A percentile compares a stretch with the other conserved stretches of the same genome.
These are phyloP conservation scores for Glycine soja DNA, from an alignment of 306 rosid genomes.

Conservation along the genomic window DNA sequence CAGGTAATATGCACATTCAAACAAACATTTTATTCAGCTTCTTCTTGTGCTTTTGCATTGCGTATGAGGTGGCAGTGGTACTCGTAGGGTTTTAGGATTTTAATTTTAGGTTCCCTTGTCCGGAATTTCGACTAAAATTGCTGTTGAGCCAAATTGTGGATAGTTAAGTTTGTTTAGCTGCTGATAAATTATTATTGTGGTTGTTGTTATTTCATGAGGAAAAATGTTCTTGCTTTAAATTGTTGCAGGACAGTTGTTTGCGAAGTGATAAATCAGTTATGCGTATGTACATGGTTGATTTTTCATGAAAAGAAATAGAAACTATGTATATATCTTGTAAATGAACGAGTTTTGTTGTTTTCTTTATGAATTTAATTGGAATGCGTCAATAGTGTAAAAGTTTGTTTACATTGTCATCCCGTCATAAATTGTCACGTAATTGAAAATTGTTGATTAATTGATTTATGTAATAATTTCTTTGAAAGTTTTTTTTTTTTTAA, in stretches of 20 bases:
- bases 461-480: background rate
- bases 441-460: too few species aligned
- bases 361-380: background rate
- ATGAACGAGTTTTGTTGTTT: conserved; percentile 10
- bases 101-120: too few species aligned
- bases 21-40: background rate
- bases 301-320: too few species aligned
- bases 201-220: background rate
- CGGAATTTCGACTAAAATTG: background rate
- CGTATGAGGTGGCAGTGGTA: too few species aligned
- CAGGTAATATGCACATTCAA: conserved; percentile 60
- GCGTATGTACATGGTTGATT: too few species aligned
- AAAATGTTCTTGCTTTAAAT: too few species aligned
- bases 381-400: background rate
- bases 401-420: background rate
- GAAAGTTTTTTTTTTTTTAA: background rate
- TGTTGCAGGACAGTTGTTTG: too few species aligned
- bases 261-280: too few species aligned
- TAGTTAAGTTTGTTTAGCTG: conserved; percentile 12
- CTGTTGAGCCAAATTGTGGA: background rate
- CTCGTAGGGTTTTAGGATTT: too few species aligned
- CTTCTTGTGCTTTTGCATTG: background rate
- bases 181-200: conserved; percentile 11
- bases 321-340: background rate
- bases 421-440: background rate